Evolutionary conservation across 108 stramenopile species (phyloP).

Genomic region (Parietichytrium sp.): DNA sequence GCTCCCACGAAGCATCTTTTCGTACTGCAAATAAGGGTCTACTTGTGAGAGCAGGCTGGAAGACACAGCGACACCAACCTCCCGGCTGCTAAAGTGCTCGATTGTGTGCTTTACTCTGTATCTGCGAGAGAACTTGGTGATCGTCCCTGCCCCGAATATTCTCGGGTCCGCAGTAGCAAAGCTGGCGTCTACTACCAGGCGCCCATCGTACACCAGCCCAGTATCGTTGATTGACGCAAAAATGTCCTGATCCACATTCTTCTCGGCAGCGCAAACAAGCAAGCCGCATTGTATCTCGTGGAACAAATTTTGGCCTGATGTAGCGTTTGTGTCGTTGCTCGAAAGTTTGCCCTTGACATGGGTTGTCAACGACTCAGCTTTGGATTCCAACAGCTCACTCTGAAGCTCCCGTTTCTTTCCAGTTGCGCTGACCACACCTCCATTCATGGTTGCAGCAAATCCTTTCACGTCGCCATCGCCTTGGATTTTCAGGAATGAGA

Average conservation of each 20-base stretch:
- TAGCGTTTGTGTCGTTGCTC: too few species aligned
- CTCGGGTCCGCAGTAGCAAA: slow-evolving; percentile 52
- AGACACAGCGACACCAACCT: slow-evolving; percentile 57
- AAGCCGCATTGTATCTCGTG: slow-evolving; percentile 39
- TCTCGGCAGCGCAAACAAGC: slow-evolving; percentile 48
- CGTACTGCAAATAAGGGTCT: slow-evolving; percentile 38
- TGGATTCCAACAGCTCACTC: too few species aligned
- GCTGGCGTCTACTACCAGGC: slow-evolving; percentile 55
- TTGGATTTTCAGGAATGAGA: not conserved
- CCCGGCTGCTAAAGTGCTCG: slow-evolving; percentile 46
- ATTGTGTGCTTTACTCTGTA: slow-evolving; percentile 37
- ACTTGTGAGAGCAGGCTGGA: slow-evolving; percentile 46
- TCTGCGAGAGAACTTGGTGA: slow-evolving; percentile 53
- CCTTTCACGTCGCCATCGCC: too few species aligned
- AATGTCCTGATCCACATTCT: slow-evolving; percentile 53
- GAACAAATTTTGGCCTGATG: not conserved
- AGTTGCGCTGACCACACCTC: too few species aligned
- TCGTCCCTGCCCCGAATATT: slow-evolving; percentile 60
- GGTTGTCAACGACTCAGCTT: too few species aligned
- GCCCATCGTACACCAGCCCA: slow-evolving; percentile 63
- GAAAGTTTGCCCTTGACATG: too few species aligned
- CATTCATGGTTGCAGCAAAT: too few species aligned
- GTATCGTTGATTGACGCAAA: slow-evolving; percentile 56
- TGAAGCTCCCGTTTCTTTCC: too few species aligned
- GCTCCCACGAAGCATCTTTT: too few species aligned